These are phyloP conservation scores for Colletotrichum sp. DNA, from an alignment of 2,329 filamentous ascomycete genomes.

Conservation along the genomic window DNA sequence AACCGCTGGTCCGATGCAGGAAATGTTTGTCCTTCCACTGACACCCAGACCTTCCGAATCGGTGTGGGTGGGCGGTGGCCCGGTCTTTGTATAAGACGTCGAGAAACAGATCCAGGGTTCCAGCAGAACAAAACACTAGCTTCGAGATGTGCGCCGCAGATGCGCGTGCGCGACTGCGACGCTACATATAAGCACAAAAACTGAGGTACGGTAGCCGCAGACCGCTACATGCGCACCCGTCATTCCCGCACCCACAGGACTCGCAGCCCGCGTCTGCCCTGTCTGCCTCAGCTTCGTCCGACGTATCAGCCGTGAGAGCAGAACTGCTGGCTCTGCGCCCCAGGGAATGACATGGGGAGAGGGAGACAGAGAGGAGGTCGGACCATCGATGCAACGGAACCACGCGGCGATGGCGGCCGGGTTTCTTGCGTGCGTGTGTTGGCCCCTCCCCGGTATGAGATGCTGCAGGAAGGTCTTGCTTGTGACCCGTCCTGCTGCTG, in stretches of 20 bases:
- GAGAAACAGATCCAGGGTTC: background rate
- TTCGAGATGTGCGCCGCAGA: background rate
- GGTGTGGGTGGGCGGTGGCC: background rate
- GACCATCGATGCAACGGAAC: background rate
- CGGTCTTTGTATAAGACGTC: constrained; percentile 1
- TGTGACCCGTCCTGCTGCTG: background rate
- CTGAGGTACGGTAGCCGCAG: background rate
- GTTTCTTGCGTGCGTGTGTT: background rate
- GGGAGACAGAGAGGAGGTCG: background rate
- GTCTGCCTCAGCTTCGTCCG: constrained; percentile 18
- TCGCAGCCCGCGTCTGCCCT: background rate
- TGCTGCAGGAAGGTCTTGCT: background rate
- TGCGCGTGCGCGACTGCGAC: constrained; percentile 13
- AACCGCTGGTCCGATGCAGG: background rate
- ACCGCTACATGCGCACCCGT: background rate
- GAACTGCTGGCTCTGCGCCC: background rate
- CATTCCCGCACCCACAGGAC: background rate
- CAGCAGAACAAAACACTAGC: constrained; percentile 12
- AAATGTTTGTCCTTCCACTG: background rate
- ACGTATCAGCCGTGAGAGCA: background rate
- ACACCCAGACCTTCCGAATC: background rate
- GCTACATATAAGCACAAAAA: background rate
- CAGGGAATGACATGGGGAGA: background rate
- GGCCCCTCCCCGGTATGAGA: background rate
- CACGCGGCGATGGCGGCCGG: background rate